phyloP scores from a whole-genome alignment of 768 basidiomycete species.

The Mycena amicta region DNA sequence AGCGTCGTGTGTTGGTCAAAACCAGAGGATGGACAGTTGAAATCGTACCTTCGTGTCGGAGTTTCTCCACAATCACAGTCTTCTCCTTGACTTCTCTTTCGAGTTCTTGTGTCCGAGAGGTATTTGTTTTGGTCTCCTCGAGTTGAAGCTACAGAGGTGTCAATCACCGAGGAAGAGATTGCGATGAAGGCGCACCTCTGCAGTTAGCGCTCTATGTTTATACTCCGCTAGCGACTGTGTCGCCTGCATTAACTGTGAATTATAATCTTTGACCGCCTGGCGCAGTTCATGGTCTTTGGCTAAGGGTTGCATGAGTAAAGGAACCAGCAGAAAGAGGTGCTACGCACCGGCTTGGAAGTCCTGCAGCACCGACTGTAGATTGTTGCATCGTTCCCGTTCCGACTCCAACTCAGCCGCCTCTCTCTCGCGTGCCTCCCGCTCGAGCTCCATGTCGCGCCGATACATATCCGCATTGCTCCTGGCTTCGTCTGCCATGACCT shows the following conservation, averaged over 20 bases:
- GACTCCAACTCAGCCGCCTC: slow-evolving; percentile 59
- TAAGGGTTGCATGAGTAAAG: no score
- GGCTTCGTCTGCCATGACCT: slow-evolving; percentile 70
- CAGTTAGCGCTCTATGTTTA: slow-evolving; percentile 83
- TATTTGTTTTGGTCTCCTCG: slow-evolving; percentile 70
- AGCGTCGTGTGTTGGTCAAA: slow-evolving; percentile 8
- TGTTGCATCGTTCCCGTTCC: slow-evolving; percentile 74
- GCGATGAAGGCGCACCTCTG: slow-evolving; percentile 66
- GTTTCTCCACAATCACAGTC: slow-evolving; percentile 89
- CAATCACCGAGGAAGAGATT: no score
- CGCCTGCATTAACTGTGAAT: slow-evolving; percentile 66
- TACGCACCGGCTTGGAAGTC: slow-evolving; percentile 91
- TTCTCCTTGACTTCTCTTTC: slow-evolving; percentile 96
- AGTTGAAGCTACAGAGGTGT: slow-evolving; percentile 61
- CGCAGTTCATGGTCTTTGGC: slow-evolving; percentile 91
- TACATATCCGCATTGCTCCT: slow-evolving; percentile 57
- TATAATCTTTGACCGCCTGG: slow-evolving; percentile 82
- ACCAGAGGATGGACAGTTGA: not conserved
- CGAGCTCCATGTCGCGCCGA: slow-evolving; percentile 67
- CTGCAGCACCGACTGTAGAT: slow-evolving; percentile 89
- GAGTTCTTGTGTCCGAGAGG: slow-evolving; percentile 66
- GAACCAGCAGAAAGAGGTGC: no score
- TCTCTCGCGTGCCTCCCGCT: slow-evolving; percentile 59
- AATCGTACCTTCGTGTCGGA: slow-evolving; percentile 85
- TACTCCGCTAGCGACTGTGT: slow-evolving; percentile 86